Evolutionary conservation across 1,284 basidiomycete species (phyloP).

Genomic region (Austroboletus niveus): DNA sequence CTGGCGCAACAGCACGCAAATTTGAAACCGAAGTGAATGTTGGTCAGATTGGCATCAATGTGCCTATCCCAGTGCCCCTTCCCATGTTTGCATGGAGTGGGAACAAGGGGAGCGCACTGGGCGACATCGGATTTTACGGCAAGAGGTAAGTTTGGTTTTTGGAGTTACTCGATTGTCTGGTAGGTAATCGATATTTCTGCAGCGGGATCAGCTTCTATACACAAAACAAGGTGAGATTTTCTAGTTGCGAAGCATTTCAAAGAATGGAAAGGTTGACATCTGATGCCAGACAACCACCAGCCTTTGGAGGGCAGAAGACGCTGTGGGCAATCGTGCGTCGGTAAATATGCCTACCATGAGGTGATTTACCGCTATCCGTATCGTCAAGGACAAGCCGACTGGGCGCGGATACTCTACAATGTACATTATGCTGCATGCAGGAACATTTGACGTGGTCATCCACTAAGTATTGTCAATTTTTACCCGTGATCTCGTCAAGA

Average conservation of each 20-base stretch:
- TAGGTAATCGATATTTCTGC: constrained; percentile 2
- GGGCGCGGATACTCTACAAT: constrained; percentile 9
- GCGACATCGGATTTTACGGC: constrained; percentile 89
- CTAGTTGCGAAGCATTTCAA: not conserved
- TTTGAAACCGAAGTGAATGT: constrained; percentile 90
- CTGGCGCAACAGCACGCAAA: constrained; percentile 92
- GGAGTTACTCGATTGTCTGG: not conserved
- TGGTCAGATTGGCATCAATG: constrained; percentile 91
- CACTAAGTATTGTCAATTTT: constrained; percentile 24
- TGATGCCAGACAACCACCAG: constrained; percentile 69
- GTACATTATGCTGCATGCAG: not conserved
- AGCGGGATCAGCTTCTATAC: constrained; percentile 91
- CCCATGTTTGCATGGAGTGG: constrained; percentile 95
- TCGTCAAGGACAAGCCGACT: not conserved
- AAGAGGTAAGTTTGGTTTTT: constrained; percentile 50
- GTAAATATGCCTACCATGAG: constrained; percentile 76
- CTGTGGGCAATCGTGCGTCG: constrained; percentile 70
- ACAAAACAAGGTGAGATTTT: constrained; percentile 67
- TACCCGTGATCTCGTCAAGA: constrained; percentile 53
- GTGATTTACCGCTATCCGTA: constrained; percentile 9
- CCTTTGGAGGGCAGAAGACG: constrained; percentile 82
- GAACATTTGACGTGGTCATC: not conserved
- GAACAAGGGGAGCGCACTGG: constrained; percentile 87
- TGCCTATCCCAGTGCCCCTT: constrained; percentile 87
- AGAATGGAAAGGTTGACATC: not conserved